A percentile compares a stretch with the other conserved stretches of the same genome.
These are phyloP conservation scores for Pseudogymnoascus sp. DNA, from an alignment of 2,329 filamentous ascomycete species.

Conservation along the genomic window DNA sequence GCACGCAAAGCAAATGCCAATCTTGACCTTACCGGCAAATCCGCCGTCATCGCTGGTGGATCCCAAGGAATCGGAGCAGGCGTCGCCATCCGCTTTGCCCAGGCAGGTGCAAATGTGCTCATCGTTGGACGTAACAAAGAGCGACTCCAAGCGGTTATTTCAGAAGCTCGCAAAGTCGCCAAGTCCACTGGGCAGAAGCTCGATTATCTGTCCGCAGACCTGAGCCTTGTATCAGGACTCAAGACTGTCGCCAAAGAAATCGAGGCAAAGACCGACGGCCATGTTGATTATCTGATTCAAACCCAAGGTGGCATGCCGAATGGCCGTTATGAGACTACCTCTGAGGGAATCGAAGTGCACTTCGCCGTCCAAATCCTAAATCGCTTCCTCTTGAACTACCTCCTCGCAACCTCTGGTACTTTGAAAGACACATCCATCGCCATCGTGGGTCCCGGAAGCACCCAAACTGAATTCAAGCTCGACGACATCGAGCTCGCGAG, in stretches of 20 bases:
- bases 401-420: background rate
- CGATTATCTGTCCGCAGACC: background rate
- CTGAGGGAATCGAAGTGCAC: background rate
- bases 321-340: background rate
- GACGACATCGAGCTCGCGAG: background rate
- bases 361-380: background rate
- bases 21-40: background rate
- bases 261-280: background rate
- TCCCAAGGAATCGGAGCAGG: slow-evolving; percentile 7
- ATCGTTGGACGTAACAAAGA: background rate
- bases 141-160: background rate
- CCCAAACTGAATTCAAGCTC: background rate
- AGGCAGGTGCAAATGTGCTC: background rate
- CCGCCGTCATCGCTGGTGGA: background rate
- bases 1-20: background rate
- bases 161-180: background rate
- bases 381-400: background rate
- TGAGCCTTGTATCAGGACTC: background rate
- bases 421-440: background rate
- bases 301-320: background rate
- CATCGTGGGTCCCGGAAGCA: background rate
- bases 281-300: background rate
- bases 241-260: background rate
- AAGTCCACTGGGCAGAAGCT: background rate
- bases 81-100: slow-evolving; percentile 4